These are phyloP conservation scores for Hevea brasiliensis DNA, from an alignment of 345 rosid genomes.

Conservation along the genomic window DNA sequence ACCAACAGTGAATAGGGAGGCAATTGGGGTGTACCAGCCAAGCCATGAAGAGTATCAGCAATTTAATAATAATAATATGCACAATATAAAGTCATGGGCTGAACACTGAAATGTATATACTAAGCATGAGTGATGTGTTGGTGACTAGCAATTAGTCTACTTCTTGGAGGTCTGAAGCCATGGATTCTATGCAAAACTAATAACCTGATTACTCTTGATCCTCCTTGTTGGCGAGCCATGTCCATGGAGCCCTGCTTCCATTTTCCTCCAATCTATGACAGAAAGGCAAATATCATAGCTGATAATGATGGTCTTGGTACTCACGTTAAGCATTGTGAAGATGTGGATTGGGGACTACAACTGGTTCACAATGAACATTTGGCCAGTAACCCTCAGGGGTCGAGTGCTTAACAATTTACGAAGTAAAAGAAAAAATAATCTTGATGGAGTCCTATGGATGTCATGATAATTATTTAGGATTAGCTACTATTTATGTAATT, in stretches of 20 bases:
- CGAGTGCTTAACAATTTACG: no score
- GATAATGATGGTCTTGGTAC: not conserved
- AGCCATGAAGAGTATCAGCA: constrained; percentile 20
- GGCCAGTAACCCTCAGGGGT: no score
- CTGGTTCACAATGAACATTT: no score
- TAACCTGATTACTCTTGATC: not conserved
- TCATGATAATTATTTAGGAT: no score
- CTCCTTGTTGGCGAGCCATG: constrained; percentile 8
- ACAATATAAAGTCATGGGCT: constrained; percentile 28
- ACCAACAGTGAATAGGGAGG: constrained; percentile 10
- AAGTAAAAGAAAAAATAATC: no score
- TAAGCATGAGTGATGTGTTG: constrained; percentile 20
- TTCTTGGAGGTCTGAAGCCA: constrained; percentile 25
- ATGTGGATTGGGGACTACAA: no score
- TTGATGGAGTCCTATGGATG: no score
- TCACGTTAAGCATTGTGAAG: no score
- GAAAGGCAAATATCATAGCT: no score
- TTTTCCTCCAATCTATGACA: constrained; percentile 15
- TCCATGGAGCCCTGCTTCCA: constrained; percentile 32
- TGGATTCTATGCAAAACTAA: constrained; percentile 20
- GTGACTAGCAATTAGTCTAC: constrained; percentile 28
- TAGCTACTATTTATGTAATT: no score
- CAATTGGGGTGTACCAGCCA: constrained; percentile 20
- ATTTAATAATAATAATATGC: constrained; percentile 14
- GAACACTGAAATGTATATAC: not conserved